phyloP scores from a whole-genome alignment of 2,329 filamentous ascomycete genomes.

The Apiospora arundinis region DNA sequence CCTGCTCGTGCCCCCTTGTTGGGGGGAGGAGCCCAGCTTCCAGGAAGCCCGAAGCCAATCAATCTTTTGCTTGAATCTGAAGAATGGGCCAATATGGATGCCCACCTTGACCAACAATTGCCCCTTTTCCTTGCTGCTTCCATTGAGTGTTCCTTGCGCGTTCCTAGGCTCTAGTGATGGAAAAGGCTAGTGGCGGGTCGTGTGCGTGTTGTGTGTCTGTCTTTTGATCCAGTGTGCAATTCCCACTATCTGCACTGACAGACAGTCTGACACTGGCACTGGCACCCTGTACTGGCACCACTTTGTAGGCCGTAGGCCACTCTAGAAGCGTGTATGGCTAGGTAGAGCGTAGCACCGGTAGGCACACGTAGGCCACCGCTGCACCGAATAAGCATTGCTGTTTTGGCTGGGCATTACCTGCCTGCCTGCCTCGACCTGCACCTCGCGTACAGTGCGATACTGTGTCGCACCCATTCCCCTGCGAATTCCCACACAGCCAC shows the following conservation, averaged over 20 bases:
- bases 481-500: constrained; percentile 19
- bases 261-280: constrained; percentile 18
- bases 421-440: not conserved
- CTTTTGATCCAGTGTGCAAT: constrained; percentile 7
- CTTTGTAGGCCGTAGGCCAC: no score
- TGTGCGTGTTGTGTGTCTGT: not conserved
- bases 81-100: not conserved
- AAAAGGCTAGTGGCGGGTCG: constrained; percentile 14
- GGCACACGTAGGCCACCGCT: not conserved
- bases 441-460: constrained; percentile 12
- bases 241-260: constrained; percentile 13
- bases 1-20: not conserved
- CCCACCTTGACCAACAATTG: constrained; percentile 8
- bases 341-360: no score
- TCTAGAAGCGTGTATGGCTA: no score
- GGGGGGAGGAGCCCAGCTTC: not conserved
- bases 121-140: constrained; percentile 18
- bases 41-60: not conserved
- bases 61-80: constrained; percentile 10
- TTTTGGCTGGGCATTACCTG: not conserved
- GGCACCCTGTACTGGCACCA: not conserved
- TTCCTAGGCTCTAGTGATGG: not conserved
- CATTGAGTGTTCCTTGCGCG: constrained; percentile 14
- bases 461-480: not conserved
- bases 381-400: not conserved